These are phyloP conservation scores for Pseudozyma thailandica DNA, from an alignment of 1,284 basidiomycete species.

Conservation along the genomic window DNA sequence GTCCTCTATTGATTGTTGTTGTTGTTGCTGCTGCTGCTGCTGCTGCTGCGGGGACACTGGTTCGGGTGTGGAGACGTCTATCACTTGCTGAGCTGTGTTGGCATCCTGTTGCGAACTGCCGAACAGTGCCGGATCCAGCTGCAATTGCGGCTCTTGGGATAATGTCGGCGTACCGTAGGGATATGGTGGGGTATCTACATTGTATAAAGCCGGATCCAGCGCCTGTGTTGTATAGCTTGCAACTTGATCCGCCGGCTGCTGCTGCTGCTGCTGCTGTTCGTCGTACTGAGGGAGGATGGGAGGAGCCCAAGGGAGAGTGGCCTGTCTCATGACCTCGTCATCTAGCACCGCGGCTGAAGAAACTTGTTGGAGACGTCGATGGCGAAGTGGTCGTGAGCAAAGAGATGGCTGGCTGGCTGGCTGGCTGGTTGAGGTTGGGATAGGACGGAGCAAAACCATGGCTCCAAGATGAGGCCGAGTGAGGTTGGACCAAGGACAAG, in stretches of 20 bases:
- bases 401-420: no score
- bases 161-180: no score
- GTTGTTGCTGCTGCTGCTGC: no score
- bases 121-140: conserved; percentile 13
- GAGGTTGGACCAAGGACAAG: no score
- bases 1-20: no score
- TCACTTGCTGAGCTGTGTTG: background rate
- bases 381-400: no score
- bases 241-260: background rate
- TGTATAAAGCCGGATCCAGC: background rate
- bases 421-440: no score
- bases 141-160: background rate
- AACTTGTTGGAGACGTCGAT: no score
- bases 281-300: conserved; percentile 2
- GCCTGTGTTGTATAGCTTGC: no score
- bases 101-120: conserved; percentile 5
- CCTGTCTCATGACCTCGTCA: conserved; percentile 38
- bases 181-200: background rate
- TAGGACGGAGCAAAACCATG: no score
- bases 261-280: conserved; percentile 4
- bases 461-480: no score
- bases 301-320: conserved; percentile 36
- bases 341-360: no score
- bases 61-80: conserved; percentile 9
- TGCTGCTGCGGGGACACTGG: background rate